Evolutionary conservation across 768 basidiomycete genomes (phyloP), one percentile per base, ranked within the genome.

Genomic region (Leucosporidium creatinivorum): DNA sequence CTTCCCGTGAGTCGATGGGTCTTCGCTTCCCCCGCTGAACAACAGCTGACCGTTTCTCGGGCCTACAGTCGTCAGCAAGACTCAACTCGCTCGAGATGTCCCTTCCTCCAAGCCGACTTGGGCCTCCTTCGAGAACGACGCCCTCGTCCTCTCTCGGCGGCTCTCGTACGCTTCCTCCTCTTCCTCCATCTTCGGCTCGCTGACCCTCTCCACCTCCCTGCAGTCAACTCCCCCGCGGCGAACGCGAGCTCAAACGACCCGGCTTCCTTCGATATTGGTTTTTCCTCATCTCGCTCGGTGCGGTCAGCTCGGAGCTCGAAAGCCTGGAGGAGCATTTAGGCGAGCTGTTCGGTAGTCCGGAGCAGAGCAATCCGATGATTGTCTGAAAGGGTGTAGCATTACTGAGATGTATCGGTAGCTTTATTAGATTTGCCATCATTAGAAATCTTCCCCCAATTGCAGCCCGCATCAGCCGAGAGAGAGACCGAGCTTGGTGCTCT

Each of bases 261-360:
- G 71, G 65, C 0, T 73, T 73, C 58, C 30, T 73, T 49, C 55
- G 71, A 2, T 73, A 73, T 57, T 73, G 71, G 71, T 73, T 67
- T 58, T 71, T 65, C 61, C 63, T 71, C 21, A 62, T 68, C 30
- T 55, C 60, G 25, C 66, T 71, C 33, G 66, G 64, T 1, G 52
- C 63, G 9, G 63, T 71, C 51, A 65, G 63, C 36, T 56, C 57
- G 26, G 70, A 71, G 36, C 52, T 71, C 18, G 70, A 71, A 26
- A 58, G 65, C 21, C 55, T 71, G 26, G 70, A 71, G 58, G 47
- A 63, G 44, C 49, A 70, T 25, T 58, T 70, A 8, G 69, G 69
- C 4, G 69, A 67, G 23, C 58, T 66, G 21, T 51, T 51, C 50
- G 50, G 50, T 2, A 23, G 6, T 19, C 50, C 23, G 3, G 50